Evolutionary conservation across 1,139 yeast species (phyloP).

Genomic region (Candida anutae): DNA sequence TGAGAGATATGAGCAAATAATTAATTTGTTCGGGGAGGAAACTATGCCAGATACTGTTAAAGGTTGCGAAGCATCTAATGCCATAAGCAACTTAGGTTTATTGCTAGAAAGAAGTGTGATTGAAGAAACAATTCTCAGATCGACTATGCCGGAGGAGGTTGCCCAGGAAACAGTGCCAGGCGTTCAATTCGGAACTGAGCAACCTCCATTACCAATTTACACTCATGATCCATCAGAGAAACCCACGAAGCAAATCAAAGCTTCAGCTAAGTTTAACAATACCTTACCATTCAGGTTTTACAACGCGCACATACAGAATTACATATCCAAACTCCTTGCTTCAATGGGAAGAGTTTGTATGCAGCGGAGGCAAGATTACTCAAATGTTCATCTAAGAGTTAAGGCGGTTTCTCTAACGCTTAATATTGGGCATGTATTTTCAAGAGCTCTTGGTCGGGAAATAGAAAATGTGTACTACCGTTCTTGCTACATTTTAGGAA

Average conservation of each 20-base stretch:
- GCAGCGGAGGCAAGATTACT: slow-evolving; percentile 39
- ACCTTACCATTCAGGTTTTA: slow-evolving; percentile 48
- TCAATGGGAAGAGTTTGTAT: slow-evolving; percentile 34
- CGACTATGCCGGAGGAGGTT: slow-evolving; percentile 38
- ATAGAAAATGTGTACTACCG: slow-evolving; percentile 12
- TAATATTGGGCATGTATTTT: slow-evolving; percentile 25
- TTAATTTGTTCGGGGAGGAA: slow-evolving; percentile 32
- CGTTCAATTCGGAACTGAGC: slow-evolving; percentile 17
- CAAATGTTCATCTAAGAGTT: slow-evolving; percentile 24
- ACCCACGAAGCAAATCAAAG: slow-evolving; percentile 18
- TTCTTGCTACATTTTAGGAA: slow-evolving; percentile 5
- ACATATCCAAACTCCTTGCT: slow-evolving; percentile 33
- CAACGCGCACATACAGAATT: slow-evolving; percentile 42
- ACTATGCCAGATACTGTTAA: too few relatives aligned
- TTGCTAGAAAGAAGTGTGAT: slow-evolving; percentile 42
- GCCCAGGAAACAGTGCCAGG: slow-evolving; percentile 35
- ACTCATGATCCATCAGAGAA: slow-evolving; percentile 20
- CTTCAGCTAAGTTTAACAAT: slow-evolving; percentile 54
- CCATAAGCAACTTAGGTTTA: slow-evolving; percentile 24
- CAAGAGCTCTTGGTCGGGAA: slow-evolving; percentile 16
- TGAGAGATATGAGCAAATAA: slow-evolving; percentile 40
- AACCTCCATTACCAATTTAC: slow-evolving; percentile 30
- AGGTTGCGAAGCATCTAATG: too few relatives aligned
- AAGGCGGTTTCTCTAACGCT: slow-evolving; percentile 34
- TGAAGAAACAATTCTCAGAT: slow-evolving; percentile 51